A percentile compares a stretch with the other conserved stretches of the same genome.
Conservation (phyloP, 108 stramenopile genomes). For the Tribonema minus region DNA sequence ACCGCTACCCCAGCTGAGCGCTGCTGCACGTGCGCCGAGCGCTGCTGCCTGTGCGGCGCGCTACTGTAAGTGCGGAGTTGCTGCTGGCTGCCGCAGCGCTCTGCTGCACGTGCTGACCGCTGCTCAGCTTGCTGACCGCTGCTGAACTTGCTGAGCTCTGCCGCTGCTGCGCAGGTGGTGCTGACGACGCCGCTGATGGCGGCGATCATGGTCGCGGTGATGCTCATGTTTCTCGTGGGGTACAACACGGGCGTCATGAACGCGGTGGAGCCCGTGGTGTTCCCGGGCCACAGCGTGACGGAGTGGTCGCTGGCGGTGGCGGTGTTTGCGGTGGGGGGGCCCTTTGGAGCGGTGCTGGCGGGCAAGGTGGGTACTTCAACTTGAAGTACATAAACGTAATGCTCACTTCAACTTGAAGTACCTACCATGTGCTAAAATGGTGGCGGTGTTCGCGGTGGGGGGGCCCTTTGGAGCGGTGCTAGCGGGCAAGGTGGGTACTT, state of each 20-base stretch:
- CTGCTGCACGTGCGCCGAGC: too few relatives aligned
- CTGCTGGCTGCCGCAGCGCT: too few relatives aligned
- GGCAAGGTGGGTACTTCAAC: not conserved
- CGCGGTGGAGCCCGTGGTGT: constrained; percentile 50
- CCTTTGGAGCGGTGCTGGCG: constrained; percentile 36
- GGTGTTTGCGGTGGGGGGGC: constrained; percentile 53
- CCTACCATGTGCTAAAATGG: not conserved
- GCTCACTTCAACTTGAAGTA: not conserved
- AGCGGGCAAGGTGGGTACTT: not conserved
- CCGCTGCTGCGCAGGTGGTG: constrained; percentile 4
- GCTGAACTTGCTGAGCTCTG: not conserved
- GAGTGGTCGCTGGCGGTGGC: constrained; percentile 52
- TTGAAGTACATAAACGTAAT: not conserved
- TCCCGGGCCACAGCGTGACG: constrained; percentile 49
- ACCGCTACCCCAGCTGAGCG: too few relatives aligned
- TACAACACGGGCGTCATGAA: constrained; percentile 54
- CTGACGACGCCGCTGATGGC: constrained; percentile 42
- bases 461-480: constrained; percentile 26
- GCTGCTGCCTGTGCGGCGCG: too few relatives aligned
- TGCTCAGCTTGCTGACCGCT: not conserved
- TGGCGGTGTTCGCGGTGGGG: constrained; percentile 52
- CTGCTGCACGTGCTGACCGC: not conserved
- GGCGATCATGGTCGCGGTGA: constrained; percentile 48
- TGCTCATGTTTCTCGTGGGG: constrained; percentile 53
- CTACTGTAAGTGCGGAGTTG: too few relatives aligned